Evolutionary conservation across 768 basidiomycete genomes (phyloP), one percentile per base, ranked within the genome.

Genomic region (Mycena latifolia): DNA sequence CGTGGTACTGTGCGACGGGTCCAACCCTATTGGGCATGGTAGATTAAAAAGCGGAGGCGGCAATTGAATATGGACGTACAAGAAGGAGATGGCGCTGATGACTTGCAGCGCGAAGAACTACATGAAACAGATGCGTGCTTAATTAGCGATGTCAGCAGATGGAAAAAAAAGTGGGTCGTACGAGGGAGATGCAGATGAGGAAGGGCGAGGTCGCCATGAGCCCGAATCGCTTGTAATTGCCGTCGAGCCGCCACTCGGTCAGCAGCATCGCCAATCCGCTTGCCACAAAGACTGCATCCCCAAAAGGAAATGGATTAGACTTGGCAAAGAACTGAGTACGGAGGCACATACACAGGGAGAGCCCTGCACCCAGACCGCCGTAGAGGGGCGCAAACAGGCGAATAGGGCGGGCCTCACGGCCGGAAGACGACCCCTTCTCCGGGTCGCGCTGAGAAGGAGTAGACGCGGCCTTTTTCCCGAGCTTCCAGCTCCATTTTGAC

Each of bases 1-100:
- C 89, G 73, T 92, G 88, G 75, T 88, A 93, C 69, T 95, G 94
- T 8, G 93, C 88, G 50, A 96, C 90, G 22, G 94, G 94, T 27
- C 94, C 94, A 64, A 95, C 69, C 11, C 91, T 92, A 46, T n/a
- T 28, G 61, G 20, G 45, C 31, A 27, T 46, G 33, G 64, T 55
- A 28, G 22, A 61, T 37, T n/a, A 57, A 46, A 14, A 53, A 55
- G 39, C 20, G 20, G 27, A 33, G 29, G 47, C 39, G 37, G 20
- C 18, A 56, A 43, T 22, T 9, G 20, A 24, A 12, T 17, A 54
- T 39, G 46, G 61, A 77, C 89, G 47, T 73, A 92, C 91, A 89
- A 80, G 80, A 89, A 92, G 15, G 86, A 81, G 29, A 92, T 51
- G 61, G 86, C 89, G n/a, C 83, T 78, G 31, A 93, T 69, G 37